Percentiles rank a stretch among this genome's conserved stretches.
These are phyloP conservation scores for Gossypium australe DNA, from an alignment of 345 rosid species.

Conservation along the genomic window DNA sequence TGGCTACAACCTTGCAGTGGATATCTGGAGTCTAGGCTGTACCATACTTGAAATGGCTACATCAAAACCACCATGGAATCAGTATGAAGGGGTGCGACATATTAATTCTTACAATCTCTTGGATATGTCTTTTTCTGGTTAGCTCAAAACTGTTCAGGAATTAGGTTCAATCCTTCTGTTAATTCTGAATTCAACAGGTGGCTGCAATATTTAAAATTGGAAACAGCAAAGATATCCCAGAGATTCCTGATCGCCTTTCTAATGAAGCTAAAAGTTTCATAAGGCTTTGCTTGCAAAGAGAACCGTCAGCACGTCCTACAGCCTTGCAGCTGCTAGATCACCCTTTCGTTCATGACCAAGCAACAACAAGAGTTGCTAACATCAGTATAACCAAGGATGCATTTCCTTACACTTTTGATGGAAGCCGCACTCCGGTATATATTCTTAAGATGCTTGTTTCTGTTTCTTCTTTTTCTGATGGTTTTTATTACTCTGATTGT, in stretches of 20 bases:
- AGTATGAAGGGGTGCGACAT: slow-evolving; percentile 84
- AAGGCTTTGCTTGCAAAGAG: slow-evolving; percentile 81
- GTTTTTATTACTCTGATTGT: not conserved
- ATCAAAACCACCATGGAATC: slow-evolving; percentile 92
- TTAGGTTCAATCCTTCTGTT: slow-evolving; percentile 5
- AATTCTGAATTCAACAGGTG: slow-evolving; percentile 53
- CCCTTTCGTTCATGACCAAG: slow-evolving; percentile 62
- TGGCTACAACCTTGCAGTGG: slow-evolving; percentile 83
- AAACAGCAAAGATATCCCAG: slow-evolving; percentile 90
- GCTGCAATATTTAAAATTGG: slow-evolving; percentile 98
- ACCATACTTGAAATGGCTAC: slow-evolving; percentile 98
- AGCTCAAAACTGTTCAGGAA: slow-evolving; percentile 12
- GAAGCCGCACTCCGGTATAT: slow-evolving; percentile 65
- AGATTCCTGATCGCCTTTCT: slow-evolving; percentile 84
- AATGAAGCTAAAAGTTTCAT: slow-evolving; percentile 71
- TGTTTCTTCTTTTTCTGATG: not conserved
- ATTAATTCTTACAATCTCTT: slow-evolving; percentile 4
- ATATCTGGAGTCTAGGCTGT: slow-evolving; percentile 98
- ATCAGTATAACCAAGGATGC: slow-evolving; percentile 46
- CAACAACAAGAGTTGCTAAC: slow-evolving; percentile 42
- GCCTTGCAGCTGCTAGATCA: slow-evolving; percentile 72
- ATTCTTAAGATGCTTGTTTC: slow-evolving; percentile 2
- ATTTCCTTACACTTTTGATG: slow-evolving; percentile 55
- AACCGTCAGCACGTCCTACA: slow-evolving; percentile 75
- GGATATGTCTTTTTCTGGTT: not conserved